Base-by-base conservation (phyloP, 2,329 filamentous ascomycete species). In the Hypoxylon sp. region DNA sequence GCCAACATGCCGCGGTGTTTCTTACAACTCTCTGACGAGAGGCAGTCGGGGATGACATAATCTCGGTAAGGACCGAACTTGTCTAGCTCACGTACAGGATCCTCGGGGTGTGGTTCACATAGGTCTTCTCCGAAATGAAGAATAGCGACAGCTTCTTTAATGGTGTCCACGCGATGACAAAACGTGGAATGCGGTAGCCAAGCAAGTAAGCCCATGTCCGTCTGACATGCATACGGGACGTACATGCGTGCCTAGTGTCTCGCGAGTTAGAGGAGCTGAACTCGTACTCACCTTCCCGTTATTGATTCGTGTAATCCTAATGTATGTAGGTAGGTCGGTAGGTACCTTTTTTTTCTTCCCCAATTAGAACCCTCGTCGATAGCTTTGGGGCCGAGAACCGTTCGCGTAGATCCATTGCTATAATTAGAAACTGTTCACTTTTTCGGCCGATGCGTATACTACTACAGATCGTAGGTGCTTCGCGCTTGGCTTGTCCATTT, bases 251-350 rank as follows among this genome's bases (percentile, higher is more conserved):
- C 10, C n/a, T 28, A 7, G 20, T 28, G n/a, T 24, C 15, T 19
- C 58, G 6, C 17, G 52, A 53, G 51, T 52, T 62, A 62, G 49
- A 54, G 11, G 48, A 52, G 62, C 62, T 58, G 62, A 55, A 20
- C 10, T 22, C 15, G 37, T 28, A 37, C 46, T 60, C 49, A 62
- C 62, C 62, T 65, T 62, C 62, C 62, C 58, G 55, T 65, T 62
- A 28, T 49, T 39, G 58, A n/a, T 34, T 41, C 39, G 20, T 50
- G 37, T 41, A 65, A 61, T 61, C 50, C 57, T 51, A 56, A 22
- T 15, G 32, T 51, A 20, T 41, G 11, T n/a, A 48, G 43, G 43
- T 39, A 39, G 6, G 4, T 34, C 2, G 3, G 20, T 24, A 22
- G 11, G 19, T 46, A 15, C 4, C 3, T 46, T 6, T 19, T 17